phyloP scores from a whole-genome alignment of 2,329 filamentous ascomycete genomes.

The Colletotrichum sp. region DNA sequence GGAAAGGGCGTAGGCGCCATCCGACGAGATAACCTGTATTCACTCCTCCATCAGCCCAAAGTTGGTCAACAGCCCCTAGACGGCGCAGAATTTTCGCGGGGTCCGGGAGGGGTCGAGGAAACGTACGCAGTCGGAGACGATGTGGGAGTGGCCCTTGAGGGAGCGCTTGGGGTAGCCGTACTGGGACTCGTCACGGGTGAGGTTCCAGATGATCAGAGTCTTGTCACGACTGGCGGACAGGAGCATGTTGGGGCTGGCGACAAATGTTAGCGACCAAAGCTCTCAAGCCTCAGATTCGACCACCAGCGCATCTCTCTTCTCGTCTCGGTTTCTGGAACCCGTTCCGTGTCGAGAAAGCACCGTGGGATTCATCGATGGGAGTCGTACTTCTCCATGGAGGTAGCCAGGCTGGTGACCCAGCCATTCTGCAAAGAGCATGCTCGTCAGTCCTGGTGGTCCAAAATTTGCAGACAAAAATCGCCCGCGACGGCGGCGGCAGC shows the following conservation, averaged over 20 bases:
- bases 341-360: not conserved
- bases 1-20: conserved; percentile 98
- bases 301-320: conserved; percentile 10
- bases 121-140: conserved; percentile 99
- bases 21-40: conserved; percentile 93
- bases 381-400: conserved; percentile 96
- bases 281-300: conserved; percentile 14
- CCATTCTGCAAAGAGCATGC: conserved; percentile 66
- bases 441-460: conserved; percentile 20
- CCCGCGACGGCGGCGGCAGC: not conserved
- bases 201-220: conserved; percentile 99
- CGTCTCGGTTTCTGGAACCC: conserved; percentile 15
- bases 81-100: not conserved
- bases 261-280: conserved; percentile 30
- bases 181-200: conserved; percentile 96
- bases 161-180: conserved; percentile 99
- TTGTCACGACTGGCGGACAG: conserved; percentile 97
- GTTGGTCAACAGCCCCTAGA: not conserved
- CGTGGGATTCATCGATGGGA: conserved; percentile 9
- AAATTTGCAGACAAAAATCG: not conserved
- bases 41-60: conserved; percentile 39
- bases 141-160: conserved; percentile 99
- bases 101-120: conserved; percentile 23
- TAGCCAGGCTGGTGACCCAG: conserved; percentile 99
- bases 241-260: conserved; percentile 93